phyloP scores from a whole-genome alignment of 805 yeast genomes.

The Yarrowia osloensis region DNA sequence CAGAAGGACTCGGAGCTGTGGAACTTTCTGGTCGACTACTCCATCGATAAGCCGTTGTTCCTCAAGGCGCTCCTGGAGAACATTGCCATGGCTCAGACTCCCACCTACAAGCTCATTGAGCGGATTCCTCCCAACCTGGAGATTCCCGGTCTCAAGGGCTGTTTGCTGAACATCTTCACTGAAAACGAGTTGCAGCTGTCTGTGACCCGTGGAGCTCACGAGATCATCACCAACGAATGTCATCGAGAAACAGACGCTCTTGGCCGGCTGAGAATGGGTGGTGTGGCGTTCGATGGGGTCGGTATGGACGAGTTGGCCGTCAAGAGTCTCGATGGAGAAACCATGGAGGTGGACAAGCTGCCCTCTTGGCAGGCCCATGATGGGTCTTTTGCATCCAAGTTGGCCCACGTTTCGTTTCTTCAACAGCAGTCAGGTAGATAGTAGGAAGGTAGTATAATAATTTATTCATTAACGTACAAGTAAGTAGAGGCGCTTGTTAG shows the following conservation, averaged over 20 bases:
- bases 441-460: not conserved
- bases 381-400: slow-evolving; percentile 22
- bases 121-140: slow-evolving; percentile 62
- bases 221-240: slow-evolving; percentile 54
- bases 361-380: slow-evolving; percentile 28
- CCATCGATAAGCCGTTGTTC: slow-evolving; percentile 72
- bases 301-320: not conserved
- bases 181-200: slow-evolving; percentile 56
- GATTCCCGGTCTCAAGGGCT: slow-evolving; percentile 64
- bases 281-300: slow-evolving; percentile 7
- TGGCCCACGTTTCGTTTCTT: slow-evolving; percentile 10
- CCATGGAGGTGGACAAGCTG: not conserved
- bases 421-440: slow-evolving; percentile 27
- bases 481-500: not conserved
- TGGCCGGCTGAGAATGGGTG: slow-evolving; percentile 1
- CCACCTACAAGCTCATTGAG: slow-evolving; percentile 50
- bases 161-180: slow-evolving; percentile 60
- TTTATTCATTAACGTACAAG: not conserved
- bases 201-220: slow-evolving; percentile 58
- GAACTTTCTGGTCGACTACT: slow-evolving; percentile 70
- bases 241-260: slow-evolving; percentile 20
- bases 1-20: slow-evolving; percentile 76
- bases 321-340: not conserved
- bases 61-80: slow-evolving; percentile 68
- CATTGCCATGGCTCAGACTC: slow-evolving; percentile 53